Evolutionary conservation across 148 eudicot genomes (phyloP).

Genomic region (Rhododendron kiyosumense): DNA sequence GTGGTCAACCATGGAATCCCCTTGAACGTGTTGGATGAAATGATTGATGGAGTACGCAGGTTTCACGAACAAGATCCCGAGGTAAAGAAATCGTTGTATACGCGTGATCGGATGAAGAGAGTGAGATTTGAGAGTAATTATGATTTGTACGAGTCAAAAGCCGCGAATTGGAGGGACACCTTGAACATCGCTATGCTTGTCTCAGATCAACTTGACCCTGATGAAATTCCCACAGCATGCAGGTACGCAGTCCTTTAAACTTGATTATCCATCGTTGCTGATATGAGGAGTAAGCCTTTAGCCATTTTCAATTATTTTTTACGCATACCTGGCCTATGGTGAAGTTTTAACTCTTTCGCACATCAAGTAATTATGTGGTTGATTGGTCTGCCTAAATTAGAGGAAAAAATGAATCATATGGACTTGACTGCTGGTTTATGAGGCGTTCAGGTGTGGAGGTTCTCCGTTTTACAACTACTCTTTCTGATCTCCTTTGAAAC

Average conservation of each 20-base stretch:
- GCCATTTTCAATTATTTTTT: not conserved
- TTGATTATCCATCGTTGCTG: not conserved
- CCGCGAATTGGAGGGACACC: slow-evolving; percentile 54
- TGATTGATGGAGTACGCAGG: slow-evolving; percentile 27
- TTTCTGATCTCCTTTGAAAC: not conserved
- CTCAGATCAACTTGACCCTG: slow-evolving; percentile 9
- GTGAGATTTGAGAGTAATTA: slow-evolving; percentile 25
- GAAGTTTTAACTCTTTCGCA: not conserved
- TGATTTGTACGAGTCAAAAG: slow-evolving; percentile 29
- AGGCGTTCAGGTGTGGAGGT: not conserved
- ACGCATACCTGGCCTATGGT: not conserved
- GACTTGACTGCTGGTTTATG: not conserved
- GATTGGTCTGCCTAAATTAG: slow-evolving; percentile 7
- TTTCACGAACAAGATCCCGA: slow-evolving; percentile 45
- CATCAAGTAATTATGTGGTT: not conserved
- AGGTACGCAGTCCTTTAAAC: slow-evolving; percentile 18
- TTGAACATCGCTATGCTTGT: slow-evolving; percentile 17
- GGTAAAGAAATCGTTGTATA: slow-evolving; percentile 31
- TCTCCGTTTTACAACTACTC: not conserved
- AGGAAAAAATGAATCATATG: not conserved
- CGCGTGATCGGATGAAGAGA: slow-evolving; percentile 18
- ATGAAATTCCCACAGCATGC: slow-evolving; percentile 31
- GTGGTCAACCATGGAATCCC: slow-evolving; percentile 47
- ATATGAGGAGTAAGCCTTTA: not conserved
- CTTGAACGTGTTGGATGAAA: slow-evolving; percentile 18